Evolutionary conservation across 208 protist species (phyloP), one percentile per base, ranked within the genome.

Genomic region (Crithidia expoeki): DNA sequence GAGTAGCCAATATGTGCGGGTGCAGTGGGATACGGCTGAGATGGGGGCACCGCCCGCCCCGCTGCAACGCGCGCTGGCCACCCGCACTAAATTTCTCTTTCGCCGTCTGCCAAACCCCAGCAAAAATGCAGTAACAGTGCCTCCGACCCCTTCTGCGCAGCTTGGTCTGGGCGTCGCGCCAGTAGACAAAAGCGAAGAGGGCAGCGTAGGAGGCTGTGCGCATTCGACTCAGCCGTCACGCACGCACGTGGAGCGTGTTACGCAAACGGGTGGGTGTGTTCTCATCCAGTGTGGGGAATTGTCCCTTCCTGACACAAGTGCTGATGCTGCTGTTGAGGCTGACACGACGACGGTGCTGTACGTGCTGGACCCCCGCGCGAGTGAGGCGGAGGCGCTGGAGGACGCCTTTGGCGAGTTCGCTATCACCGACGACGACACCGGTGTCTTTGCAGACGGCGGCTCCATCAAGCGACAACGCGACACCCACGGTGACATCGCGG

Each of bases 1-100:
- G n/a, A 36, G 36, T 0, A 66, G 68, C 25, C 68, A 69, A 11
- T 63, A 65, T 12, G 76, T 85, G 14, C 75, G 76, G 2, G 38
- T 85, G 36, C 62, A 72, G 5, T 76, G 76, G 76, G 68, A 78
- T 55, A 49, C 28, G 10, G 38, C 44, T 5, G 71, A 74, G 60
- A 79, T 85, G 76, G 76, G 80, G 0, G 34, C 38, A 30, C 56
- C 44, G 5, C 75, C 75, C 2, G 34, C 42, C 0, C 21, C 32
- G 38, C 72, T 78, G 49, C 58, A 72, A 17, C 28, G 51, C 12
- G 38, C 42, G 11, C 40, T 72, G 44, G 42, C 72, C 7, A 47
- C 50, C 17, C 63, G 57, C 32, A 76, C 56, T 2, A 76, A 71
- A 38, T 17, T 46, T 21, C 2, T 76, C 5, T 76, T 76, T 19